Percentiles rank a stretch among this genome's conserved stretches.
phyloP scores from a whole-genome alignment of 202 grass and related monocot genomes.

The Schoenoplectus tabernaemontani region DNA sequence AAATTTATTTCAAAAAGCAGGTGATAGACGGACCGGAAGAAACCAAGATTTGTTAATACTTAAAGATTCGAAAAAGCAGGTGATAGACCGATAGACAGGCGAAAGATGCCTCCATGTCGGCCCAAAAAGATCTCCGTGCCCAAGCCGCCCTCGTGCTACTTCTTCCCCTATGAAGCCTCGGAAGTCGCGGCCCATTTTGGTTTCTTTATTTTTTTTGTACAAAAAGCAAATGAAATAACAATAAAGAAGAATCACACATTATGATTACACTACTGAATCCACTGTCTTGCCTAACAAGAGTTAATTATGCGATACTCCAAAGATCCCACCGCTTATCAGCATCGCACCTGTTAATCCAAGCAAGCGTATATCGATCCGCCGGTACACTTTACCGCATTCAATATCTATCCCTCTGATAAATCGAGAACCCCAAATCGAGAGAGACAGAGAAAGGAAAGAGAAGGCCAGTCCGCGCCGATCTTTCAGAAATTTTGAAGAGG shows the following conservation, averaged over 20 bases:
- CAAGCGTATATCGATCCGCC: background rate
- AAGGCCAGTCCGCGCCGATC: background rate
- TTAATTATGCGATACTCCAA: background rate
- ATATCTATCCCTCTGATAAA: constrained; percentile 25
- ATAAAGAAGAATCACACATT: too few species aligned
- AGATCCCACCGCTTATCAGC: constrained; percentile 11
- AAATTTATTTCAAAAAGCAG: too few species aligned
- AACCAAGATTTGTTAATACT: too few species aligned
- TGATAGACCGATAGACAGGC: background rate
- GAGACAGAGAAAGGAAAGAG: background rate
- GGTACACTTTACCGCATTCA: constrained; percentile 10
- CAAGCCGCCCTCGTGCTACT: background rate
- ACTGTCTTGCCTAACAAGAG: background rate
- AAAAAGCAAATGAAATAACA: background rate
- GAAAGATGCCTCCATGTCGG: background rate
- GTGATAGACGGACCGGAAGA: too few species aligned
- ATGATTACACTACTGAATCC: background rate
- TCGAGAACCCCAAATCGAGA: constrained; percentile 16
- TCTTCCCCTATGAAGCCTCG: background rate
- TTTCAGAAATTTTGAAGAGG: background rate
- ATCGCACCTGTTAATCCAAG: background rate
- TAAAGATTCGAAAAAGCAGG: background rate
- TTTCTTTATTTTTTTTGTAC: background rate
- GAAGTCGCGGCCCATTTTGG: background rate
- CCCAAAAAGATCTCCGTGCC: background rate